A percentile compares a stretch with the other conserved stretches of the same genome.
Conservation (phyloP, 169 alveolate genomes). For the Haemoproteus tartakovskyi region DNA sequence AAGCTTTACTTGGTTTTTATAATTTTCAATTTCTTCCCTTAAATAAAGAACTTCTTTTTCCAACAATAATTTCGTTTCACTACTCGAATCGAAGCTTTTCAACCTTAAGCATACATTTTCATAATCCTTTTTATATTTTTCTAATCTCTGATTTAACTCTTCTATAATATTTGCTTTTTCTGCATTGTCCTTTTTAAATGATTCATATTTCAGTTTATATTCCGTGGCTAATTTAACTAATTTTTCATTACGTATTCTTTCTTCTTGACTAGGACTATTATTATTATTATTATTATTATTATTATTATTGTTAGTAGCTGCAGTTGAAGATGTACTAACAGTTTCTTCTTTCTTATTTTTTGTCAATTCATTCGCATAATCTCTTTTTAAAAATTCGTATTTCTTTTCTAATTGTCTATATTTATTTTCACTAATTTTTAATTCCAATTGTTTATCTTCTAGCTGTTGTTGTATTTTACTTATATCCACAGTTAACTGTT, state of each 20-base stretch:
- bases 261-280: too few relatives aligned
- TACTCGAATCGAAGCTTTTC: conserved; percentile 6
- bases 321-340: neutral
- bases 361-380: neutral
- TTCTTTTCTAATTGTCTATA: conserved; percentile 11
- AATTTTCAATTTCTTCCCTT: conserved; percentile 30
- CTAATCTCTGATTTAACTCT: conserved; percentile 10
- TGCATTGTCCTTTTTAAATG: conserved; percentile 4
- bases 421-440: conserved; percentile 21
- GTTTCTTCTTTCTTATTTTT: neutral
- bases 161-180: conserved; percentile 53
- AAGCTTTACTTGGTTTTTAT: conserved; percentile 5
- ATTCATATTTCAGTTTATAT: conserved; percentile 18
- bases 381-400: conserved; percentile 24
- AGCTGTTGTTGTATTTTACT: conserved; percentile 2
- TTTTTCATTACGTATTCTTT: too few relatives aligned
- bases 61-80: conserved; percentile 4
- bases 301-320: neutral
- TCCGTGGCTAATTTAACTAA: neutral
- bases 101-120: conserved; percentile 2
- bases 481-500: conserved; percentile 5
- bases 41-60: conserved; percentile 38
- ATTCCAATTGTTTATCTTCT: conserved; percentile 39
- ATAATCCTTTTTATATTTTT: conserved; percentile 30
- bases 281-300: too few relatives aligned